Evolutionary conservation across 495 filamentous ascomycete genomes (phyloP), one percentile per base, ranked within the genome.

Genomic region (Daldinia childiae): DNA sequence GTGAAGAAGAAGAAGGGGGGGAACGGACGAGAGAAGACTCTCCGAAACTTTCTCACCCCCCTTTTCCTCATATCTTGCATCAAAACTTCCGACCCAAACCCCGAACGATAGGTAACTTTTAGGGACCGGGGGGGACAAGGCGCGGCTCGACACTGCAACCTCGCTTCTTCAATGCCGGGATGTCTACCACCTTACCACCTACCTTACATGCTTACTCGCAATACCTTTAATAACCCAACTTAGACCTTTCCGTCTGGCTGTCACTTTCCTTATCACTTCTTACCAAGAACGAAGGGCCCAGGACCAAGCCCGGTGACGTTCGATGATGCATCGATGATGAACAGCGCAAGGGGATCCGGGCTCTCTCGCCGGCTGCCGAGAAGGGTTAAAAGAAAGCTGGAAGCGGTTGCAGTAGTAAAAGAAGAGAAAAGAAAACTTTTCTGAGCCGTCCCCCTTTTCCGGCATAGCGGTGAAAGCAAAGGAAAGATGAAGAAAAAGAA

Each of bases 271-370:
- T 38, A 45, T 64, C 63, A 57, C 30, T 57, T 36, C 29, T 36
- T 21, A 30, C 51, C 29, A 54, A 54, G n/a, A 36, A 57, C 50
- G 24, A 55, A 41, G 27, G 27, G 39, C 21, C 51, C 9, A 19
- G 24, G 38, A 58, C 38, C 11, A 21, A 54, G 32, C 48, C 60
- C 38, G 39, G 66, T 69, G 66, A 69, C 61, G 67, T 60, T 59
- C 8, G 43, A 67, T 67, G 69, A 64, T 68, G 60, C 60, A 68
- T 64, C 39, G 54, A 68, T 68, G 64, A 68, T 68, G 56, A 56
- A 61, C 58, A 59, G 68, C 60, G 64, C 56, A 72, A 72, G 67
- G 69, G 69, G 64, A 59, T 11, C 11, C 69, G 58, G 51, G 5
- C 52, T 30, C 58, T 24, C 30, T 34, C 66, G 58, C 58, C 51